Evolutionary conservation across 257 asterid genomes (phyloP), one percentile per base, ranked within the genome.

Genomic region (Fraxinus anomala): DNA sequence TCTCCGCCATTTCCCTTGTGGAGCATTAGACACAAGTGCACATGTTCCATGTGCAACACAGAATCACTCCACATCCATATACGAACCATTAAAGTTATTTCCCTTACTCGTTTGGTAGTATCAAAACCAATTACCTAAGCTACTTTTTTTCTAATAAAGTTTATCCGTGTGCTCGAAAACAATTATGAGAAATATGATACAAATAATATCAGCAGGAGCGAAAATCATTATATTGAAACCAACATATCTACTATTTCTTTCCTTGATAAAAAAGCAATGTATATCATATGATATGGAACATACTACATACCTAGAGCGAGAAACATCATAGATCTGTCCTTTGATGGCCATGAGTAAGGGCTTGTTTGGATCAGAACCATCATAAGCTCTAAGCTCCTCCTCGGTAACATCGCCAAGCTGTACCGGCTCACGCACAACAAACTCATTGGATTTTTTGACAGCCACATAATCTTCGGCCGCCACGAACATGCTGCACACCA

Each of bases 311-410:
- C 97, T 89, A 39, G 98, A 95, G 63, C 93, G 94, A 24, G 99
- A 92, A 36, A 95, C 98, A 39, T 92, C 97, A 34, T 91, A 95
- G 90, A 95, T 93, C 87, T 92, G 94, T 51, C 94, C 97, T 82
- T 89, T 95, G 79, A 92, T 91, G 26, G 98, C 95, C 93, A 95
- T 93, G 81, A 95, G 92, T 76, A 95, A 83, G 61, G 99, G 98
- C 83, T 89, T 91, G 54, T 74, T 33, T 10, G 94, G 88, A 68
- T 95, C 99, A 73, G 93, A 84, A 65, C 99, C 99, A 61, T 91
- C 96, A 61, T 87, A 95, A 1, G 92, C 94, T 72, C 86, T 81
- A 69, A 95, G 77, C 42, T 91, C 94, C 28, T 86, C 98, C 80
- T 87, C 97, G 13, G 96, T 86, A 31, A 91, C 87, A 10, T 90